These are phyloP conservation scores for Begonia loranthoides DNA, from an alignment of 306 rosid species.

Conservation along the genomic window DNA sequence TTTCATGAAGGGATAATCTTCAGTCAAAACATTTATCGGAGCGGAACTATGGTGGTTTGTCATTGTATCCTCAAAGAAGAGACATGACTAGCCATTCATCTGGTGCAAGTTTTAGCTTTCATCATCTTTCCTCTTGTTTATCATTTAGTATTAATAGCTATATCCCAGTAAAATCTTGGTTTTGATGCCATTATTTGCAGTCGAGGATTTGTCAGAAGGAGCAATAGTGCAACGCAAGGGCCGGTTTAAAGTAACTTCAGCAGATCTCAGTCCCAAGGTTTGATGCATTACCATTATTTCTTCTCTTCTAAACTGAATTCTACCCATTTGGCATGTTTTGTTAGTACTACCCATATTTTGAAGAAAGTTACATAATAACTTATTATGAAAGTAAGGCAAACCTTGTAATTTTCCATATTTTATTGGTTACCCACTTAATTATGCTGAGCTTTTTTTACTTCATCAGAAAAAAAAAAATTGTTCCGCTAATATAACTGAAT, in stretches of 20 bases:
- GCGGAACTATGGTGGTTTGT: constrained; percentile 67
- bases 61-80: constrained; percentile 59
- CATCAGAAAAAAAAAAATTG: too few relatives aligned
- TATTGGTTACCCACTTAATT: too few relatives aligned
- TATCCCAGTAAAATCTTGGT: background rate
- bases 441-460: too few relatives aligned
- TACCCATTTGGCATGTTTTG: too few relatives aligned
- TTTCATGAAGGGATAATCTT: constrained; percentile 59
- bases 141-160: background rate
- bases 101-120: constrained; percentile 29
- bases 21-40: constrained; percentile 49
- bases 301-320: too few relatives aligned
- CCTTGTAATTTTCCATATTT: too few relatives aligned
- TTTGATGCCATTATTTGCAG: constrained; percentile 17
- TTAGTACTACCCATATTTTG: too few relatives aligned
- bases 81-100: constrained; percentile 44
- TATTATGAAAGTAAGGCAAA: too few relatives aligned
- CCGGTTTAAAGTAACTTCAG: constrained; percentile 81
- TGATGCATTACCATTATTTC: background rate
- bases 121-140: constrained; percentile 2
- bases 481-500: too few relatives aligned
- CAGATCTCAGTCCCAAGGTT: constrained; percentile 82
- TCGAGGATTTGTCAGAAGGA: constrained; percentile 84
- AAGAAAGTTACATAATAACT: too few relatives aligned
- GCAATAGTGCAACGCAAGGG: constrained; percentile 74